Conservation (phyloP, 192 early-diverging fungal genomes). For the Backusella macrospora region DNA sequence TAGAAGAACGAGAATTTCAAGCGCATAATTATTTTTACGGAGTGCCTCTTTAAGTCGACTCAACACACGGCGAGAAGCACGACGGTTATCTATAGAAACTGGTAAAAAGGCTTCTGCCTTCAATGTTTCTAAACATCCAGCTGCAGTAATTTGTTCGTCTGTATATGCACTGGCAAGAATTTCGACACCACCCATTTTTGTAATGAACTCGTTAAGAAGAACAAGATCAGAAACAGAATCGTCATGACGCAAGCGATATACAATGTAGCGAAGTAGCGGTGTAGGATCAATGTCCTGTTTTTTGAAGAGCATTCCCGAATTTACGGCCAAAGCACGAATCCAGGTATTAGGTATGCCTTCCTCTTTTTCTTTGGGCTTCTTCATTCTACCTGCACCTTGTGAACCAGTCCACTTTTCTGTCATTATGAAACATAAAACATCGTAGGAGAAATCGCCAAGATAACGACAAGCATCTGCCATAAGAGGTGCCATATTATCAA, state of each 20-base stretch:
- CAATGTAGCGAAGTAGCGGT: constrained; percentile 65
- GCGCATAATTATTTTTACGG: constrained; percentile 52
- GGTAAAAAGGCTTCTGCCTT: constrained; percentile 60
- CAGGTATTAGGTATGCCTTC: constrained; percentile 53
- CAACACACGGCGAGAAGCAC: constrained; percentile 50
- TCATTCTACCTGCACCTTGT: constrained; percentile 34
- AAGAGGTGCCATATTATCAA: constrained; percentile 74
- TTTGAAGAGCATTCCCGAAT: constrained; percentile 65
- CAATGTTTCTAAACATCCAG: constrained; percentile 65
- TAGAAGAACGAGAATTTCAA: constrained; percentile 61
- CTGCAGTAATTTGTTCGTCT: constrained; percentile 59
- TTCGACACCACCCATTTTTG: constrained; percentile 73
- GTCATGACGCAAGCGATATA: constrained; percentile 58
- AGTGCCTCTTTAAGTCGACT: constrained; percentile 60
- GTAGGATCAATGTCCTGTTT: constrained; percentile 65
- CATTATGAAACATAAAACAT: constrained; percentile 70
- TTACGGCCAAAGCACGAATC: constrained; percentile 55
- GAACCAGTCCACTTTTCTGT: constrained; percentile 66
- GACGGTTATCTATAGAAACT: constrained; percentile 49
- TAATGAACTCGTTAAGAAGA: constrained; percentile 70
- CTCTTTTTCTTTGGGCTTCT: constrained; percentile 59
- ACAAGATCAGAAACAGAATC: constrained; percentile 62
- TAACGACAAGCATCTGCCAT: constrained; percentile 82
- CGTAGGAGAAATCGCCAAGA: constrained; percentile 72
- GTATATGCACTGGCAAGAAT: constrained; percentile 57